Evolutionary conservation across 2,329 filamentous ascomycete species (phyloP), one percentile per base, ranked within the genome.

Genomic region (Zymoseptoria ardabiliae): DNA sequence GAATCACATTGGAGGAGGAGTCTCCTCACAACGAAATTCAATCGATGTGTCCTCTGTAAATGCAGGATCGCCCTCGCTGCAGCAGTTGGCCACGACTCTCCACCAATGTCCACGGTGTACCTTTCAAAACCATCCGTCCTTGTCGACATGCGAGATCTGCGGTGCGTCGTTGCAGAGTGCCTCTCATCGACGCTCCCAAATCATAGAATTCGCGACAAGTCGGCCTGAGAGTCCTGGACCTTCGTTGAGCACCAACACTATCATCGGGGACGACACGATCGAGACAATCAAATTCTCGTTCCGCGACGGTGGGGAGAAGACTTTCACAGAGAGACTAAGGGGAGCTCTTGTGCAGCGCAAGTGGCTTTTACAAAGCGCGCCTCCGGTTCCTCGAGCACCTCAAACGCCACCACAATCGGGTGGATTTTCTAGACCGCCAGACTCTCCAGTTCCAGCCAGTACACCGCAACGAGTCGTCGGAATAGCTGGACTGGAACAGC

Each of bases 261-360:
- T 82, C 22, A 69, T 74, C 2, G 79, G 80, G 58, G 77, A 80
- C 3, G 86, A 91, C 55, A 83, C 81, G 2, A 81, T 81, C 2
- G 90, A 95, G 64, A 87, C 83, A 63, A 85, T 97, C 67, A 99
- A 97, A 72, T 78, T 99, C 48, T 97, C 94, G 0, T 99, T 99
- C 68, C 87, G 94, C 30, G 84, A 81, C 35, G 92, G 93, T 2
- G 94, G 94, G 0, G 93, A 92, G 61, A 93, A 91, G 74, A 87
- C 91, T 5, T 96, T 99, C 65, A 86, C 89, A 66, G 94, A 97
- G 67, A 83, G 92, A 53, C 79, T 99, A 2, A 97, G 96, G 70
- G 86, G 86, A 6, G 89, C 91, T 8, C 83, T 97, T 74, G 86
- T 91, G 1, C 94, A 99, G 73, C 85, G 94, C 13, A 97, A 97